Evolutionary conservation across 2,329 filamentous ascomycete species (phyloP).

Genomic region (Verticillium dahliae): DNA sequence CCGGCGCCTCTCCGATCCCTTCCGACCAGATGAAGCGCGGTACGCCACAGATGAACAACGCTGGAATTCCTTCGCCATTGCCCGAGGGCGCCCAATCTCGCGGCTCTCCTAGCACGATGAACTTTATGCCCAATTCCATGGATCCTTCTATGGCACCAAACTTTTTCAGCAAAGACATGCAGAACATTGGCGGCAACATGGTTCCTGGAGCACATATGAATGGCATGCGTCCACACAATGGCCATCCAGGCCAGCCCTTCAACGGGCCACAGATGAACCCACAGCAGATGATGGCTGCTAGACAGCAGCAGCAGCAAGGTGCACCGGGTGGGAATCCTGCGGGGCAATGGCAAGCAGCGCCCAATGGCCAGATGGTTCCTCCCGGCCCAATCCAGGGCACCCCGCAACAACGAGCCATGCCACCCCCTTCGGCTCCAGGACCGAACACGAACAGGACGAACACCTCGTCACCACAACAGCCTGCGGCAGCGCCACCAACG

Average conservation of each 20-base stretch:
- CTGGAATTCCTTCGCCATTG: conserved; percentile 63
- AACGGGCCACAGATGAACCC: conserved; percentile 49
- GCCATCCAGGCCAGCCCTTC: conserved; percentile 54
- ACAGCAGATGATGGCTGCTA: conserved; percentile 52
- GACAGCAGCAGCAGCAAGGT: conserved; percentile 28
- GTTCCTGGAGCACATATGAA: conserved; percentile 50
- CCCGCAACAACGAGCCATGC: conserved; percentile 67
- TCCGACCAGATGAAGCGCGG: conserved; percentile 73
- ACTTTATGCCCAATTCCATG: conserved; percentile 57
- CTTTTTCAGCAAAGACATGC: conserved; percentile 49
- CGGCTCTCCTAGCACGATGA: conserved; percentile 58
- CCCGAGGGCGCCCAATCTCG: conserved; percentile 62
- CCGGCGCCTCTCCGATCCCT: conserved; percentile 70
- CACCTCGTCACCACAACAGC: conserved; percentile 56
- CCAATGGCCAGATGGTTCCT: conserved; percentile 35
- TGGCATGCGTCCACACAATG: conserved; percentile 63
- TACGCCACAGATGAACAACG: conserved; percentile 65
- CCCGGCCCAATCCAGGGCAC: conserved; percentile 54
- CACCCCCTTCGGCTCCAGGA: conserved; percentile 53
- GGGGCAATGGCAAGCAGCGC: conserved; percentile 40
- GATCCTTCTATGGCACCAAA: conserved; percentile 54
- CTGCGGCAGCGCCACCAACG: conserved; percentile 65
- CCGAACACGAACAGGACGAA: conserved; percentile 46
- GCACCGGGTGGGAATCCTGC: conserved; percentile 28
- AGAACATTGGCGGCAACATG: conserved; percentile 48